Conservation (phyloP, 1,284 basidiomycete genomes). For the Leccinum ponderosum region DNA sequence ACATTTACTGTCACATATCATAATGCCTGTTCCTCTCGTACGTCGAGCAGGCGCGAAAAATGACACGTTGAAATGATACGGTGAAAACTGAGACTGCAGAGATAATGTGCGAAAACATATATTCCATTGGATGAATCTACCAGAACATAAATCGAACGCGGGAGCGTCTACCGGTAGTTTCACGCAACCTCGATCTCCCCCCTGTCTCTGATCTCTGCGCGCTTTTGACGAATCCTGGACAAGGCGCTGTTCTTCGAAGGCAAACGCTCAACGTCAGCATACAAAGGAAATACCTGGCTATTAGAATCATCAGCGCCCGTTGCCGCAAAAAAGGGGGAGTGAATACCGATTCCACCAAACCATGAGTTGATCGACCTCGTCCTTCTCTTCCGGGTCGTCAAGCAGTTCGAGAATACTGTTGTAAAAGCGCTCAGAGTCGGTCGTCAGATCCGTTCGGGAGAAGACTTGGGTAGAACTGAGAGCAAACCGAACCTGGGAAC, state of each 20-base stretch:
- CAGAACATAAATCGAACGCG: neutral
- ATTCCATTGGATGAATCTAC: neutral
- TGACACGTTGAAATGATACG: neutral
- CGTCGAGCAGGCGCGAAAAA: neutral
- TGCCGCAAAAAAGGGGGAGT: neutral
- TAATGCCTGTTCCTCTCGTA: neutral
- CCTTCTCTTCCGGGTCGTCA: neutral
- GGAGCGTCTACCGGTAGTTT: neutral
- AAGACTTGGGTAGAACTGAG: constrained; percentile 3
- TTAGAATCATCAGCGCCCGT: neutral
- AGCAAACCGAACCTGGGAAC: neutral
- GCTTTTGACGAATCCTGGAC: neutral
- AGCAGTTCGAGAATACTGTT: neutral
- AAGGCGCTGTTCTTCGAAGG: neutral
- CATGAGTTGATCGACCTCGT: neutral
- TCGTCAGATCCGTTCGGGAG: neutral
- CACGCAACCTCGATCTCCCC: neutral
- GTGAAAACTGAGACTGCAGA: neutral
- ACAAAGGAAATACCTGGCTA: neutral
- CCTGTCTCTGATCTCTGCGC: neutral
- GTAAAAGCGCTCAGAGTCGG: constrained; percentile 3
- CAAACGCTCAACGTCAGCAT: neutral
- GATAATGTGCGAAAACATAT: neutral
- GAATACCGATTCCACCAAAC: constrained; percentile 6
- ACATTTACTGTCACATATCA: neutral